phyloP scores from a whole-genome alignment of 2,329 filamentous ascomycete genomes.

The Hortaea werneckii region DNA sequence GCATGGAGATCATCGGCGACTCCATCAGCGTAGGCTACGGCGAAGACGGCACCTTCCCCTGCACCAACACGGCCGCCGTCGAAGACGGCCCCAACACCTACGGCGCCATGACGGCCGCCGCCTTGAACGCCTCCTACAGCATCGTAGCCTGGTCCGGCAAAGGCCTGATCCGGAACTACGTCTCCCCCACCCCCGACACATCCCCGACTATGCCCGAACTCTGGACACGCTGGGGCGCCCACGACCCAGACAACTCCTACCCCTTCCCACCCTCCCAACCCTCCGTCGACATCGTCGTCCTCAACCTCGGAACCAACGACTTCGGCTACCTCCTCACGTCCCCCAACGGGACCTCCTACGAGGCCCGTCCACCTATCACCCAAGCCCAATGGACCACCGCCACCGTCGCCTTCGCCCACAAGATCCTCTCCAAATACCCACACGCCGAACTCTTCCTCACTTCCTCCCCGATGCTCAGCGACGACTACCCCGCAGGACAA shows the following conservation, averaged over 20 bases:
- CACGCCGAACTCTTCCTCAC: conserved; percentile 32
- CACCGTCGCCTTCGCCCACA: conserved; percentile 24
- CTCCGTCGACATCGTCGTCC: conserved; percentile 29
- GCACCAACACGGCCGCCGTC: conserved; percentile 30
- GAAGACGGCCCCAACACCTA: conserved; percentile 35
- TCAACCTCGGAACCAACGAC: conserved; percentile 26
- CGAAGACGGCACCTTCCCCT: conserved; percentile 32
- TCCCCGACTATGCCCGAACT: conserved; percentile 31
- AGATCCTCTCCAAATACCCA: conserved; percentile 28
- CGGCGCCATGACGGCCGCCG: conserved; percentile 32
- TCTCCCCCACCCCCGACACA: conserved; percentile 15
- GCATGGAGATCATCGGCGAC: conserved; percentile 38
- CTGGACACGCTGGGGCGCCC: conserved; percentile 35
- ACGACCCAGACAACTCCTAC: conserved; percentile 30
- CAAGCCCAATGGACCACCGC: conserved; percentile 11
- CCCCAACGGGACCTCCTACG: conserved; percentile 27
- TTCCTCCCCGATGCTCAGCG: conserved; percentile 31
- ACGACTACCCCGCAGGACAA: conserved; percentile 19
- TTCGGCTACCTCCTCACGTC: conserved; percentile 33
- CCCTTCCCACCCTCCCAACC: conserved; percentile 6
- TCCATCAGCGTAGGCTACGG: conserved; percentile 39
- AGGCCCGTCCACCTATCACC: conserved; percentile 15
- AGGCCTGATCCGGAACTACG: conserved; percentile 35
- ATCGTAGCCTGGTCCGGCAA: conserved; percentile 34
- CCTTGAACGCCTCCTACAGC: conserved; percentile 34